Percentiles rank a stretch among this genome's conserved stretches.
Conservation (phyloP, 108 stramenopile genomes). For the Skeletonema menzelii region DNA sequence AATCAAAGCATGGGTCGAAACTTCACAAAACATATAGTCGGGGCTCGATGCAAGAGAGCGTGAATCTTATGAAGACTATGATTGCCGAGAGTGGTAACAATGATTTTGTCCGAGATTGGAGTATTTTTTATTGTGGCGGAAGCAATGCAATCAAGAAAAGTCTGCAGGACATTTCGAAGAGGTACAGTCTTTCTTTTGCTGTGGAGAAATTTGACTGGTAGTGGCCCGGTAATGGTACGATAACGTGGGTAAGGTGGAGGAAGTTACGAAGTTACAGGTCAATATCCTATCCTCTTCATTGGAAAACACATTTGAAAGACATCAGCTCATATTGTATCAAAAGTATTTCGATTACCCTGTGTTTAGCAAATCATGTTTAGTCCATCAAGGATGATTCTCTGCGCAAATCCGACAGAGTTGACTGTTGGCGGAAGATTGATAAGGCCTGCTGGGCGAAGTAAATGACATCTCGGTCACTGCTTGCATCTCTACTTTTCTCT, state of each 20-base stretch:
- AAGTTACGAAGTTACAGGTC: not conserved
- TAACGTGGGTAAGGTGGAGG: no score
- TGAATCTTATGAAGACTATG: not conserved
- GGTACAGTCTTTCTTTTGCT: not conserved
- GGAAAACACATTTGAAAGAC: no score
- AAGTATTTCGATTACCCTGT: not conserved
- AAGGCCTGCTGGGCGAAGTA: constrained; percentile 69
- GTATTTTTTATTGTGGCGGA: not conserved
- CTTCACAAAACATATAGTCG: not conserved
- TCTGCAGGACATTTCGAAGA: not conserved
- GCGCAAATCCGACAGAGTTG: not conserved
- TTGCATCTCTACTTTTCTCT: constrained; percentile 50
- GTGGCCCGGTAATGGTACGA: no score
- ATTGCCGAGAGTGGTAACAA: not conserved
- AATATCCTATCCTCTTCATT: no score
- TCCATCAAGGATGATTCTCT: constrained; percentile 1
- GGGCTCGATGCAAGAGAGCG: not conserved
- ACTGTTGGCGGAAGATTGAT: constrained; percentile 1
- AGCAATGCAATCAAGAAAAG: not conserved
- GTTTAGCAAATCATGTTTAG: no score
- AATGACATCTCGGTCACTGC: constrained; percentile 81
- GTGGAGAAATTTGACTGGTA: not conserved
- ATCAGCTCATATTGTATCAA: not conserved
- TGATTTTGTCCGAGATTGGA: not conserved
- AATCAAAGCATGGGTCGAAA: not conserved